Conservation (phyloP, 371 early-diverging fungal species). For the Mortierella sp. region DNA sequence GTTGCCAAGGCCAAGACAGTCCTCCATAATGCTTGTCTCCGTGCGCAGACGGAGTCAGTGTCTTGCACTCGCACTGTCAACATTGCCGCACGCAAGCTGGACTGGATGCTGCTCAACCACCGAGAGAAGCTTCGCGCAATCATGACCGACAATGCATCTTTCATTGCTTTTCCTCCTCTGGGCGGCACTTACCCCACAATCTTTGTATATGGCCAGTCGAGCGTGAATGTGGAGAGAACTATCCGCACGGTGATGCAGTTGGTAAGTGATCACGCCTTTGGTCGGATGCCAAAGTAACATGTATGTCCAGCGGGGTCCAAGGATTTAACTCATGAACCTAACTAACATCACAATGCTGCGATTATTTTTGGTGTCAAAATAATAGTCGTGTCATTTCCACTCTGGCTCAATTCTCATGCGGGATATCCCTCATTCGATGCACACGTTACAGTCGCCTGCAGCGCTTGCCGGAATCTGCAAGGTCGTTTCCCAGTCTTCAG, state of each 20-base stretch:
- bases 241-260: conserved; percentile 78
- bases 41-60: conserved; percentile 30
- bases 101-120: conserved; percentile 80
- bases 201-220: conserved; percentile 75
- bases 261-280: conserved; percentile 58
- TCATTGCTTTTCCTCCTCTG: conserved; percentile 72
- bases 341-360: neutral
- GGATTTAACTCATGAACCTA: neutral
- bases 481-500: conserved; percentile 67
- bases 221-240: conserved; percentile 81
- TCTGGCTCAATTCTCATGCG: conserved; percentile 49
- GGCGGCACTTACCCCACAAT: conserved; percentile 69
- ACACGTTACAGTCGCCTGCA: conserved; percentile 23
- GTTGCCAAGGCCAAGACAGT: conserved; percentile 52
- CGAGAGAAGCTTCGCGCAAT: conserved; percentile 75
- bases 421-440: conserved; percentile 23
- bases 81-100: conserved; percentile 74
- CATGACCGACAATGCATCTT: conserved; percentile 81
- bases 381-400: conserved; percentile 53
- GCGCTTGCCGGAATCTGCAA: conserved; percentile 62
- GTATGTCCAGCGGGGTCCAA: neutral
- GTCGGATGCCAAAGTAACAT: neutral
- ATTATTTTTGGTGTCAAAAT: neutral
- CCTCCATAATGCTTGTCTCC: conserved; percentile 24
- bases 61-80: conserved; percentile 42